phyloP scores from a whole-genome alignment of 2,329 filamentous ascomycete genomes.

The Gnomoniopsis sp. region DNA sequence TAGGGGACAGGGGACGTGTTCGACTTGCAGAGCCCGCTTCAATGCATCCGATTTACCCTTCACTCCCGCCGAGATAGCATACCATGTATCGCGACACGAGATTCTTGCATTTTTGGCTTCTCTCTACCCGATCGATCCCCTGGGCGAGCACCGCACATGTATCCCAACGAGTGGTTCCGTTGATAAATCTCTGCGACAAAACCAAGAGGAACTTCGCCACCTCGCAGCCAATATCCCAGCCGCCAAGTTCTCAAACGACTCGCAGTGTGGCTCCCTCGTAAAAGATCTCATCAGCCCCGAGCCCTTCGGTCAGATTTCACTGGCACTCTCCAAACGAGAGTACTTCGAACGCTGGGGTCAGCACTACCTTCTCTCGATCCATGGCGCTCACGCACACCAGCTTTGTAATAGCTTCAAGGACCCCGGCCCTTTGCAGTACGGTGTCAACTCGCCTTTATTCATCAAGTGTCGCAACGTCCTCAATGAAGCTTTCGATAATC shows the following conservation, averaged over 20 bases:
- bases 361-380: slow-evolving; percentile 56
- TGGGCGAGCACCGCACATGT: slow-evolving; percentile 32
- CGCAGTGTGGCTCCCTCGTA: slow-evolving; percentile 42
- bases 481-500: slow-evolving; percentile 44
- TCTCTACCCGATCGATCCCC: slow-evolving; percentile 36
- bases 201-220: slow-evolving; percentile 21
- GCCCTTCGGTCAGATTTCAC: slow-evolving; percentile 45
- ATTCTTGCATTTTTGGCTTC: slow-evolving; percentile 48
- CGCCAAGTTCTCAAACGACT: slow-evolving; percentile 29
- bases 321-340: slow-evolving; percentile 37
- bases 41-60: slow-evolving; percentile 15
- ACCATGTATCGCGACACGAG: slow-evolving; percentile 48
- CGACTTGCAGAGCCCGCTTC: slow-evolving; percentile 14
- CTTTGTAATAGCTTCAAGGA: slow-evolving; percentile 63
- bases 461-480: slow-evolving; percentile 44
- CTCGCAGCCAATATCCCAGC: slow-evolving; percentile 36
- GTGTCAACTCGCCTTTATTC: slow-evolving; percentile 49
- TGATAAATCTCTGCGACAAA: neutral
- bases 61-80: slow-evolving; percentile 36
- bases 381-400: slow-evolving; percentile 54
- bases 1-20: slow-evolving; percentile 22
- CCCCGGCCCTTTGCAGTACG: slow-evolving; percentile 53
- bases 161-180: neutral
- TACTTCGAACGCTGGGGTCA: slow-evolving; percentile 51
- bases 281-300: slow-evolving; percentile 43